Conservation (phyloP, 1,284 basidiomycete genomes). For the Leucoagaricus sp. region DNA sequence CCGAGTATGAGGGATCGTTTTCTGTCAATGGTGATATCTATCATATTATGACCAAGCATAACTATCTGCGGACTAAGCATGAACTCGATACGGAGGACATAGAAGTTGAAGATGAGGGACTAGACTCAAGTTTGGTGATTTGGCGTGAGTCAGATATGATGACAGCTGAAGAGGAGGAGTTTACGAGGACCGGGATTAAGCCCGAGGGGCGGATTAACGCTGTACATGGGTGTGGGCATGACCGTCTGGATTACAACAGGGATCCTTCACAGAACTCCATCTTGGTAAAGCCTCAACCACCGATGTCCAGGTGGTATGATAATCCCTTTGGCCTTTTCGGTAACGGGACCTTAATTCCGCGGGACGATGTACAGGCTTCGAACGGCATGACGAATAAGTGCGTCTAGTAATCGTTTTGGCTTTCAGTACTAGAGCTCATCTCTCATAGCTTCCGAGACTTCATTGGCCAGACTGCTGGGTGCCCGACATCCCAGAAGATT, state of each 20-base stretch:
- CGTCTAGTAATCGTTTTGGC: conserved; percentile 23
- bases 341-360: conserved; percentile 8
- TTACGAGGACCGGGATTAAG: conserved; percentile 32
- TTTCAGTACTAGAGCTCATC: conserved; percentile 9
- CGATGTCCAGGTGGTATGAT: conserved; percentile 38
- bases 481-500: conserved; percentile 73
- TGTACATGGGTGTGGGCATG: conserved; percentile 64
- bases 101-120: conserved; percentile 41
- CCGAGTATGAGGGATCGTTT: conserved; percentile 80
- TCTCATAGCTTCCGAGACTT: conserved; percentile 58
- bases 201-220: conserved; percentile 25
- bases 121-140: conserved; percentile 53
- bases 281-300: conserved; percentile 36
- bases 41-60: conserved; percentile 73
- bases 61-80: conserved; percentile 65
- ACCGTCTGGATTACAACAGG: conserved; percentile 67
- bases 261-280: conserved; percentile 59
- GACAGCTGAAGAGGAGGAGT: conserved; percentile 48
- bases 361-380: conserved; percentile 56
- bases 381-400: conserved; percentile 57
- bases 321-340: conserved; percentile 9
- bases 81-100: conserved; percentile 57
- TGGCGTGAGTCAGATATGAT: conserved; percentile 72
- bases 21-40: conserved; percentile 67
- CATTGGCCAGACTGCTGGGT: conserved; percentile 74